Evolutionary conservation across 495 filamentous ascomycete species (phyloP).

Genomic region (Lichenothelia convexa): DNA sequence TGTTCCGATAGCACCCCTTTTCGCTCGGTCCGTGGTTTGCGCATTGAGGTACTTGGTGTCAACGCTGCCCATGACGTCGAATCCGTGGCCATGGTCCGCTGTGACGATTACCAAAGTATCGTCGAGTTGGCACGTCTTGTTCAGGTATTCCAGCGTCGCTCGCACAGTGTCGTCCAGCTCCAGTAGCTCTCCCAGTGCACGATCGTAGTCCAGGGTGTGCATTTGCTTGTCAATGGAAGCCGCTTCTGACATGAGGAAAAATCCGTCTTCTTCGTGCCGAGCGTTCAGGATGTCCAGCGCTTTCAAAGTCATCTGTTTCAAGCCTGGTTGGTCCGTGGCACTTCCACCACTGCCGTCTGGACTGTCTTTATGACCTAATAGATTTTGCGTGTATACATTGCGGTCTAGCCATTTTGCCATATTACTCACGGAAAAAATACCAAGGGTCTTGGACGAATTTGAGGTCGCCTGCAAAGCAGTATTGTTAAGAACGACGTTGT

Average conservation of each 20-base stretch:
- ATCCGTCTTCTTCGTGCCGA: slow-evolving; percentile 45
- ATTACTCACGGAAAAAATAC: slow-evolving; percentile 48
- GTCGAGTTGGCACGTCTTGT: slow-evolving; percentile 34
- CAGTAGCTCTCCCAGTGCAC: slow-evolving; percentile 53
- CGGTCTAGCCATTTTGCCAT: slow-evolving; percentile 56
- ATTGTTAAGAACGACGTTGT: slow-evolving; percentile 46
- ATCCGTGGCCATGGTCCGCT: slow-evolving; percentile 63
- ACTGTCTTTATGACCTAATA: slow-evolving; percentile 38
- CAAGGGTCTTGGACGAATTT: slow-evolving; percentile 39
- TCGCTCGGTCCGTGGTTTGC: slow-evolving; percentile 38
- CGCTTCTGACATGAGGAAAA: slow-evolving; percentile 61
- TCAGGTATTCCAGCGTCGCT: slow-evolving; percentile 44
- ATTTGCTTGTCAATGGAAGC: slow-evolving; percentile 68
- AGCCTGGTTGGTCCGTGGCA: slow-evolving; percentile 48
- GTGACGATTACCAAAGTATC: slow-evolving; percentile 54
- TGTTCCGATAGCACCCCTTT: slow-evolving; percentile 47
- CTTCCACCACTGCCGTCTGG: slow-evolving; percentile 37
- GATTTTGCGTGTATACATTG: slow-evolving; percentile 39
- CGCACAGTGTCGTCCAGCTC: slow-evolving; percentile 60
- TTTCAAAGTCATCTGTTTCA: slow-evolving; percentile 70
- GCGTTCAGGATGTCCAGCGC: slow-evolving; percentile 49
- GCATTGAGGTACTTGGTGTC: slow-evolving; percentile 41
- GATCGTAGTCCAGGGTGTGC: slow-evolving; percentile 59
- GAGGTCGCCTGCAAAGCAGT: slow-evolving; percentile 35
- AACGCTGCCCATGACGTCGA: slow-evolving; percentile 40